Evolutionary conservation across 495 filamentous ascomycete species (phyloP).

Genomic region (Schizothecium vesticola): DNA sequence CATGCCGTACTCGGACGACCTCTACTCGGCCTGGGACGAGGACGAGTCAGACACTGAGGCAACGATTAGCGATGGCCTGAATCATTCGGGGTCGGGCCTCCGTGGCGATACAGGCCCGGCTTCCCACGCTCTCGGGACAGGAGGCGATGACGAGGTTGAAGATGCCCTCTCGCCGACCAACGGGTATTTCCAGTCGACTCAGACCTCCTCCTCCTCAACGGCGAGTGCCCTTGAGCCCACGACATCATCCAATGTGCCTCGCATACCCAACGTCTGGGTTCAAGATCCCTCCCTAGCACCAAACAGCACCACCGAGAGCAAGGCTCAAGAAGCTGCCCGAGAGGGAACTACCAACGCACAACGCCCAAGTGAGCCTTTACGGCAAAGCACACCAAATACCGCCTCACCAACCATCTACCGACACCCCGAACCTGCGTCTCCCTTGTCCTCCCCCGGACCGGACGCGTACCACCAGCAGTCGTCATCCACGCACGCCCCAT

Average conservation of each 20-base stretch:
- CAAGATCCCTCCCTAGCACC: constrained; percentile 35
- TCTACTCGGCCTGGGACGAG: constrained; percentile 34
- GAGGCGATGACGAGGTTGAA: constrained; percentile 17
- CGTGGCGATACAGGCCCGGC: background rate
- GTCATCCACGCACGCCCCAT: constrained; percentile 14
- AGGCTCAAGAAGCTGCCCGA: constrained; percentile 36
- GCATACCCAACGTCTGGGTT: constrained; percentile 39
- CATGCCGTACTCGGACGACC: constrained; percentile 43
- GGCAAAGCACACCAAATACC: background rate
- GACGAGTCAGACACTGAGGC: constrained; percentile 29
- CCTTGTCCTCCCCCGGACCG: constrained; percentile 1
- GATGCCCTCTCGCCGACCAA: constrained; percentile 38
- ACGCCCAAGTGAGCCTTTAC: background rate
- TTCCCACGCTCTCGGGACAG: background rate
- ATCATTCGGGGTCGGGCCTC: constrained; percentile 5
- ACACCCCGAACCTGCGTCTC: background rate
- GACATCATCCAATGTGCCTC: constrained; percentile 32
- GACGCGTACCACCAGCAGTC: constrained; percentile 24
- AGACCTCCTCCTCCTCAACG: background rate
- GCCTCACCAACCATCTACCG: background rate
- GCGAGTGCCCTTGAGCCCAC: background rate
- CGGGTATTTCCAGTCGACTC: constrained; percentile 41
- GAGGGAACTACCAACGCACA: constrained; percentile 17
- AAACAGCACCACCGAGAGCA: constrained; percentile 31
- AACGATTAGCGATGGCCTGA: constrained; percentile 4